Evolutionary conservation across 2,329 filamentous ascomycete genomes (phyloP).

Genomic region (Fusarium drepaniforme): DNA sequence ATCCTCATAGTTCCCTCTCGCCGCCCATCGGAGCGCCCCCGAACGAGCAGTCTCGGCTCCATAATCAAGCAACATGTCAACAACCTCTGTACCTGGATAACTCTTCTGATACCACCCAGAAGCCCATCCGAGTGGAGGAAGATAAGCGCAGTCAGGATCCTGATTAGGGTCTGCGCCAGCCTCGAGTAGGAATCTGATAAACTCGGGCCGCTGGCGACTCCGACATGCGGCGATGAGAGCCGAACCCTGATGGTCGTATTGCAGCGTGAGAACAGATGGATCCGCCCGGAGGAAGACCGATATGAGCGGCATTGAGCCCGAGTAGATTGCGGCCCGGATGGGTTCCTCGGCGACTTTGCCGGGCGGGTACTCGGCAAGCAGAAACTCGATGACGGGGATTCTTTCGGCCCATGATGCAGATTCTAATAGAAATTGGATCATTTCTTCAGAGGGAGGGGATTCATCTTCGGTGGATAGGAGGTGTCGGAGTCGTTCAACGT

Average conservation of each 20-base stretch:
- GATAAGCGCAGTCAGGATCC: not conserved
- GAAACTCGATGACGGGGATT: conserved; percentile 3
- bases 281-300: conserved; percentile 12
- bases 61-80: not conserved
- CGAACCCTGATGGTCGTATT: conserved; percentile 18
- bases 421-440: conserved; percentile 5
- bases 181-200: conserved; percentile 20
- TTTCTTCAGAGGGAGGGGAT: not conserved
- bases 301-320: conserved; percentile 21
- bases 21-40: not conserved
- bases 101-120: not conserved
- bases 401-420: not conserved
- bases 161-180: conserved; percentile 25
- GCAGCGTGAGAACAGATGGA: conserved; percentile 18
- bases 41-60: not conserved
- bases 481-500: not conserved
- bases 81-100: not conserved
- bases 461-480: not conserved
- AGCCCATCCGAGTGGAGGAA: not conserved
- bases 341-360: conserved; percentile 9
- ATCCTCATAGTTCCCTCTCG: not conserved
- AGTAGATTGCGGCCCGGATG: conserved; percentile 13
- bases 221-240: conserved; percentile 25
- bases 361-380: conserved; percentile 9
- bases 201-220: conserved; percentile 9